Evolutionary conservation across 305 asterid species (phyloP).

Genomic region (Fraxinus greggii): DNA sequence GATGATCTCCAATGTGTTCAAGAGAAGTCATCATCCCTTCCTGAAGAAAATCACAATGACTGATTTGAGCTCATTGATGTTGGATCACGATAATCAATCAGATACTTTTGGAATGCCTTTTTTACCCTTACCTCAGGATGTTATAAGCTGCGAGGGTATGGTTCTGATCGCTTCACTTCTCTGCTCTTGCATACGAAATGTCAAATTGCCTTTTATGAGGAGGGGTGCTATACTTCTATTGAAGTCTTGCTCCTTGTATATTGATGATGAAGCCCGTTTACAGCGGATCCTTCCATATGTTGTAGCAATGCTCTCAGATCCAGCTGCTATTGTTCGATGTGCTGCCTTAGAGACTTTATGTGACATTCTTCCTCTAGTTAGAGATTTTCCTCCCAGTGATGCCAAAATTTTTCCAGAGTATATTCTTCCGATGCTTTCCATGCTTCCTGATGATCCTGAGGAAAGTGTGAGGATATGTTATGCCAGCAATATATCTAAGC

Average conservation of each 20-base stretch:
- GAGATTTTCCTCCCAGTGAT: constrained; percentile 99
- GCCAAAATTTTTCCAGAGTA: constrained; percentile 99
- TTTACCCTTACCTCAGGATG: constrained; percentile 81
- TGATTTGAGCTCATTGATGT: constrained; percentile 64
- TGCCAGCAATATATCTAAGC: constrained; percentile 87
- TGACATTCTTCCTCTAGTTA: constrained; percentile 91
- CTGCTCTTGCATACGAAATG: constrained; percentile 94
- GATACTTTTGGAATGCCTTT: constrained; percentile 95
- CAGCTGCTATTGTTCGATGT: constrained; percentile 96
- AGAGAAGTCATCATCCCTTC: constrained; percentile 81
- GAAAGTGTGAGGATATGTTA: constrained; percentile 99
- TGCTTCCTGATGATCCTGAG: constrained; percentile 98
- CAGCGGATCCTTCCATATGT: constrained; percentile 98
- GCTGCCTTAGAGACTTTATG: constrained; percentile 96
- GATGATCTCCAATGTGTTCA: constrained; percentile 64
- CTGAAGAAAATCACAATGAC: constrained; percentile 67
- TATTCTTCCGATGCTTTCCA: constrained; percentile 98
- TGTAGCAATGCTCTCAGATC: constrained; percentile 91
- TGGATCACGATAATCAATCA: constrained; percentile 79
- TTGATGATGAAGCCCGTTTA: constrained; percentile 91
- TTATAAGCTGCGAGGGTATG: constrained; percentile 96
- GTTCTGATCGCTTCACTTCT: constrained; percentile 94
- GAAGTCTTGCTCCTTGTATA: constrained; percentile 90
- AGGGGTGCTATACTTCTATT: constrained; percentile 89
- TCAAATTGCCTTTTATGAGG: constrained; percentile 89